Evolutionary conservation across 1,139 yeast species (phyloP).

Genomic region (Kodamaea sp.): DNA sequence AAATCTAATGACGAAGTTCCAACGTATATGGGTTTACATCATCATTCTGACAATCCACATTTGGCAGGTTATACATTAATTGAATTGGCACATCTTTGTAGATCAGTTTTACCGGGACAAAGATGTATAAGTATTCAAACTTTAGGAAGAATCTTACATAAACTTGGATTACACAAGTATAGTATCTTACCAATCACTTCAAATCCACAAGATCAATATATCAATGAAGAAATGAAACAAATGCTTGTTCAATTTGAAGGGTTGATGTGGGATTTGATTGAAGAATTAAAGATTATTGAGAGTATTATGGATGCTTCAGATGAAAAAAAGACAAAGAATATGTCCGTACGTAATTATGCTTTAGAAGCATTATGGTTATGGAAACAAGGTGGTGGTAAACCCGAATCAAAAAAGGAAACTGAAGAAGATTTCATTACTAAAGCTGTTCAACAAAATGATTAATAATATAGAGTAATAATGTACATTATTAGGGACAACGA

Average conservation of each 20-base stretch:
- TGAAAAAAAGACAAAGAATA: conserved; percentile 58
- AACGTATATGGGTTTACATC: conserved; percentile 75
- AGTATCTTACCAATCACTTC: conserved; percentile 42
- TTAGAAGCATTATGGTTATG: conserved; percentile 93
- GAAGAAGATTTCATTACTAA: conserved; percentile 17
- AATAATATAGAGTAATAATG: neutral
- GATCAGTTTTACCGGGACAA: conserved; percentile 82
- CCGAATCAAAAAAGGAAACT: conserved; percentile 13
- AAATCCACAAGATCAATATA: conserved; percentile 36
- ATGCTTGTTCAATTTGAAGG: conserved; percentile 50
- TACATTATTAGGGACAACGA: neutral
- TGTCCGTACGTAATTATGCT: conserved; percentile 82
- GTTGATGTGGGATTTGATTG: conserved; percentile 74
- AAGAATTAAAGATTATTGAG: conserved; percentile 63
- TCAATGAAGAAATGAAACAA: conserved; percentile 34
- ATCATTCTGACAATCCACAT: conserved; percentile 84
- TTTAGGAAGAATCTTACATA: conserved; percentile 80
- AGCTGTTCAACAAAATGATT: conserved; percentile 11
- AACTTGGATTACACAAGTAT: conserved; percentile 64
- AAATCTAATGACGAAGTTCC: conserved; percentile 41
- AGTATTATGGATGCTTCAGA: conserved; percentile 71
- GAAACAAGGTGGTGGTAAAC: conserved; percentile 71
- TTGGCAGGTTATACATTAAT: conserved; percentile 88
- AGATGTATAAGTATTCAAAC: conserved; percentile 83
- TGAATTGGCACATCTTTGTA: conserved; percentile 74